These are phyloP conservation scores for Cyberlindnera nakhonratchasimensis DNA, from an alignment of 805 yeast genomes.

Conservation along the genomic window DNA sequence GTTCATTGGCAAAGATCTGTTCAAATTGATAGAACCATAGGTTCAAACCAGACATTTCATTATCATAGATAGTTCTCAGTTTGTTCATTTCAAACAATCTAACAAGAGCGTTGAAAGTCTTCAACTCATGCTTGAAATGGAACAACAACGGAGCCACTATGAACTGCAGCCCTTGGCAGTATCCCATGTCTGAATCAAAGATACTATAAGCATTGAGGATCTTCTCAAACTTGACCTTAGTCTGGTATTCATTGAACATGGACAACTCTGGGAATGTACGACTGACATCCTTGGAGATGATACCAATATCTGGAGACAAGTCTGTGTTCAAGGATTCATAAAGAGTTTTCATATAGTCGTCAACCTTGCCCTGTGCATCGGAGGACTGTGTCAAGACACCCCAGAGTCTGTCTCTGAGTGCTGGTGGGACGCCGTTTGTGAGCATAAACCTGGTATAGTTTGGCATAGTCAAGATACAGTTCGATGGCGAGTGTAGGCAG, in stretches of 20 bases:
- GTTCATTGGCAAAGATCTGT: constrained; percentile 36
- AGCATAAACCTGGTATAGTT: constrained; percentile 44
- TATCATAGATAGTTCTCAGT: constrained; percentile 48
- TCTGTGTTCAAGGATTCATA: constrained; percentile 38
- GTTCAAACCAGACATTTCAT: constrained; percentile 52
- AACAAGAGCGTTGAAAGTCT: constrained; percentile 50
- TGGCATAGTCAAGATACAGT: constrained; percentile 44
- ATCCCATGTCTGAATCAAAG: constrained; percentile 63
- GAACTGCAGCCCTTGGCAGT: constrained; percentile 65
- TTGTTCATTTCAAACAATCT: constrained; percentile 58
- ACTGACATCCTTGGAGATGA: constrained; percentile 53
- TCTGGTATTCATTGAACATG: constrained; percentile 42
- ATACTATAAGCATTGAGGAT: constrained; percentile 60
- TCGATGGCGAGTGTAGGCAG: constrained; percentile 41
- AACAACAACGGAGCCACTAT: constrained; percentile 55
- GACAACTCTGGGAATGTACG: constrained; percentile 56
- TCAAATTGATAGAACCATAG: constrained; percentile 52
- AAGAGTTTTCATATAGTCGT: constrained; percentile 29
- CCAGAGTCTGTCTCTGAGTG: constrained; percentile 44
- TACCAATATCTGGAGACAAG: constrained; percentile 39
- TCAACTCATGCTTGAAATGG: constrained; percentile 36
- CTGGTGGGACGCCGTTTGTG: constrained; percentile 40
- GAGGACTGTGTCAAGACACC: constrained; percentile 28
- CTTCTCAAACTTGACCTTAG: constrained; percentile 43
- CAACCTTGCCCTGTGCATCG: constrained; percentile 20